These are phyloP conservation scores for Podaxis mareebaensis DNA, from an alignment of 768 basidiomycete genomes.

Conservation along the genomic window DNA sequence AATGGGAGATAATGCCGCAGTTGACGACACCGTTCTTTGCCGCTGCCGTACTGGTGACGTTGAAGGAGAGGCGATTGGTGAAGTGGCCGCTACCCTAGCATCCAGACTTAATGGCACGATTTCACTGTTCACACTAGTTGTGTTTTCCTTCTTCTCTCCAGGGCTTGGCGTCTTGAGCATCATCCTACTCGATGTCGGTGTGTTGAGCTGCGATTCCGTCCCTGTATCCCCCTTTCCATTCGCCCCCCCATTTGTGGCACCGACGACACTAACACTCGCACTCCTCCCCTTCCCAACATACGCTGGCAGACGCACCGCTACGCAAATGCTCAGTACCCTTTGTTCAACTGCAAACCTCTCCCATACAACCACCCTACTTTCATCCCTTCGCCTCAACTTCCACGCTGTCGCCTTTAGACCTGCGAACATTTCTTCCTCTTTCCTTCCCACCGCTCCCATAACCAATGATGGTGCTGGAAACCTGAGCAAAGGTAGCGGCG, in stretches of 20 bases:
- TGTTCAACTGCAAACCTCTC: slow-evolving; percentile 53
- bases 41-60: not conserved
- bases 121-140: not conserved
- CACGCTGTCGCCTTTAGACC: slow-evolving; percentile 44
- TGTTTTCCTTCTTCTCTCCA: slow-evolving; percentile 3
- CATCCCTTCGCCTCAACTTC: slow-evolving; percentile 63
- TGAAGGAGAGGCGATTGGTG: not conserved
- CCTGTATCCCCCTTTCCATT: not conserved
- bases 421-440: slow-evolving; percentile 43
- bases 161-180: slow-evolving; percentile 28
- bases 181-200: slow-evolving; percentile 42
- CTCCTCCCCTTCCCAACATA: slow-evolving; percentile 16
- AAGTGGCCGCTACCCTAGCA: not conserved
- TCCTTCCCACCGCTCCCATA: slow-evolving; percentile 46
- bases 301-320: slow-evolving; percentile 45
- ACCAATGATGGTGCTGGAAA: slow-evolving; percentile 67
- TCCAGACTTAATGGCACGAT: not conserved
- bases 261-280: slow-evolving; percentile 20
- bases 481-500: slow-evolving; percentile 67
- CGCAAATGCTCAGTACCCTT: slow-evolving; percentile 49
- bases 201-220: slow-evolving; percentile 22
- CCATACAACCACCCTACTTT: slow-evolving; percentile 54
- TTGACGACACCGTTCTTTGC: slow-evolving; percentile 18
- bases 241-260: slow-evolving; percentile 16
- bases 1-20: slow-evolving; percentile 6